Evolutionary conservation across 768 basidiomycete species (phyloP).

Genomic region (Pulveroboletus ravenelii): DNA sequence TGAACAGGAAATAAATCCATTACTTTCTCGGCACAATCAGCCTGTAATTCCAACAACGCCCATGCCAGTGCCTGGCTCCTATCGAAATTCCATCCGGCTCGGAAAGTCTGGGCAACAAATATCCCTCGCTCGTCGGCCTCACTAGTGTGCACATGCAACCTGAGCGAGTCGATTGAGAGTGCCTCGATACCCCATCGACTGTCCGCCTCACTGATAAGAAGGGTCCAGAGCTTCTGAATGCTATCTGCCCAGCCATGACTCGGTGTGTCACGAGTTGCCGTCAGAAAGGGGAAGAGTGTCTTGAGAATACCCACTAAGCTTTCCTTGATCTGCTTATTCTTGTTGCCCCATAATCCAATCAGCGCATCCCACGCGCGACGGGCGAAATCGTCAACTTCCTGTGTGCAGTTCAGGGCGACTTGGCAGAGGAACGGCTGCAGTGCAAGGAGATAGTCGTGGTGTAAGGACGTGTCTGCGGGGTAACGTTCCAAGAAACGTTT

Average conservation of each 20-base stretch:
- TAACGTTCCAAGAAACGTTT: conserved; percentile 61
- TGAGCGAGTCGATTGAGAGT: conserved; percentile 60
- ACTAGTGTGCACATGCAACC: conserved; percentile 42
- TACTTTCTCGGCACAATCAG: conserved; percentile 72
- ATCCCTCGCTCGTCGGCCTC: conserved; percentile 29
- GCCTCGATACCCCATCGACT: conserved; percentile 60
- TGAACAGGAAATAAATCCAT: conserved; percentile 6
- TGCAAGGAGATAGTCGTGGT: conserved; percentile 67
- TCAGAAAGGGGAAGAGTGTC: conserved; percentile 68
- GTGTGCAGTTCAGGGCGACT: conserved; percentile 69
- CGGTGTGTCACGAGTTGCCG: conserved; percentile 31
- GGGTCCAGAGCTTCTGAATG: conserved; percentile 48
- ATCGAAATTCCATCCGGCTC: conserved; percentile 71
- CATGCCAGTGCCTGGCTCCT: conserved; percentile 67
- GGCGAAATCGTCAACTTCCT: conserved; percentile 58
- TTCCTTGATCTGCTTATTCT: conserved; percentile 74
- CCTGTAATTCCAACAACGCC: conserved; percentile 74
- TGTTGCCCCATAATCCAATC: conserved; percentile 72
- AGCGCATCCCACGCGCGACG: conserved; percentile 57
- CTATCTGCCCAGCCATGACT: conserved; percentile 42
- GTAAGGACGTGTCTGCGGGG: conserved; percentile 70
- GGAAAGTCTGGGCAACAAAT: conserved; percentile 64
- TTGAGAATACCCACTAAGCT: conserved; percentile 70
- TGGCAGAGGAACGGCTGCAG: conserved; percentile 68
- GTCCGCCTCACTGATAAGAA: conserved; percentile 59